Evolutionary conservation across 2,329 filamentous ascomycete species (phyloP).

Genomic region (Aspergillus ruber): DNA sequence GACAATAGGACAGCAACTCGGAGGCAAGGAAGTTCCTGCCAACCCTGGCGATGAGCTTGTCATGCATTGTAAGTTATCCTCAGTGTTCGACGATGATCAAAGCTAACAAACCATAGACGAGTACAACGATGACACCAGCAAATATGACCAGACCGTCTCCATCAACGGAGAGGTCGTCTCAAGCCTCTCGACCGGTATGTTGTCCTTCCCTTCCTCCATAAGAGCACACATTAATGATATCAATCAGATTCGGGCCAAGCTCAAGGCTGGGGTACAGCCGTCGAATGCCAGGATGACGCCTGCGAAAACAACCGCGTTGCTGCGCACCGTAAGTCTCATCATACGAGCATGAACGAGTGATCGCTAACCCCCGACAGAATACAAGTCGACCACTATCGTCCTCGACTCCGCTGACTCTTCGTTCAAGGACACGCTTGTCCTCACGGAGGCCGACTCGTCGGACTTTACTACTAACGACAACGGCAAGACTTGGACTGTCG

Average conservation of each 20-base stretch:
- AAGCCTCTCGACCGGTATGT: conserved; percentile 21
- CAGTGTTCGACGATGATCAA: not conserved
- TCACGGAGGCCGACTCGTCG: conserved; percentile 20
- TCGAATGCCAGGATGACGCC: conserved; percentile 25
- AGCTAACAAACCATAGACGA: conserved; percentile 14
- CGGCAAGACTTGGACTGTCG: conserved; percentile 22
- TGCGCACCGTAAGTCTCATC: conserved; percentile 22
- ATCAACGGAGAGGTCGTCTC: conserved; percentile 24
- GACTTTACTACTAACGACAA: conserved; percentile 20
- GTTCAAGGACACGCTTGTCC: conserved; percentile 20
- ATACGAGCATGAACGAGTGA: not conserved
- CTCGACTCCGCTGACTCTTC: conserved; percentile 20
- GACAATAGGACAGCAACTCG: conserved; percentile 15
- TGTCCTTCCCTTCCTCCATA: not conserved
- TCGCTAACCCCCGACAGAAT: not conserved
- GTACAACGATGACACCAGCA: conserved; percentile 23
- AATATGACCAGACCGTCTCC: conserved; percentile 25
- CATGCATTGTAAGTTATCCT: conserved; percentile 20
- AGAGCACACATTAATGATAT: not conserved
- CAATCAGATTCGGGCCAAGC: conserved; percentile 21
- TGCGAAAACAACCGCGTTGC: conserved; percentile 17
- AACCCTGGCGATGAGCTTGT: conserved; percentile 18
- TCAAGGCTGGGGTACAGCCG: conserved; percentile 27
- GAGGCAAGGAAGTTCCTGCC: conserved; percentile 21
- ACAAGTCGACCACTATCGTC: conserved; percentile 19